These are phyloP conservation scores for Cetraspora pellucida DNA, from an alignment of 192 early-diverging fungal genomes.

Conservation along the genomic window DNA sequence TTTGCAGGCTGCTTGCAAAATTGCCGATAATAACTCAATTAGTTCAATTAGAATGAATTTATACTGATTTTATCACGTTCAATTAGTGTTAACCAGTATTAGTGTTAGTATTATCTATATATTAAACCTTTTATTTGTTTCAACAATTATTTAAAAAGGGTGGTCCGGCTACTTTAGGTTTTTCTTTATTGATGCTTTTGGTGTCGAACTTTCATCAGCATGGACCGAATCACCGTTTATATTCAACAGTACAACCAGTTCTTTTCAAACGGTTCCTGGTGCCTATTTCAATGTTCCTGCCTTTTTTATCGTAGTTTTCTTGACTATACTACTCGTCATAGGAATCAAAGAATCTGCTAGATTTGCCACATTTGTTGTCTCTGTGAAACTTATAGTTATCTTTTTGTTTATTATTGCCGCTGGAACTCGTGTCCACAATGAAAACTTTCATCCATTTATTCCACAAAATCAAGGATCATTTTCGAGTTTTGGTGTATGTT, in stretches of 20 bases:
- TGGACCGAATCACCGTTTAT: conserved; percentile 68
- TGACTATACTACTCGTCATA: conserved; percentile 68
- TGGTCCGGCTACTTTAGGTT: conserved; percentile 82
- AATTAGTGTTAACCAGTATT: background rate
- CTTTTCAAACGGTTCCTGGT: conserved; percentile 33
- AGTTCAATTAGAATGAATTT: too few relatives aligned
- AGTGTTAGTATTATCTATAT: background rate
- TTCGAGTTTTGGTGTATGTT: conserved; percentile 59
- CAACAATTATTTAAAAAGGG: conserved; percentile 45
- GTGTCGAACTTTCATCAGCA: conserved; percentile 45
- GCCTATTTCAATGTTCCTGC: conserved; percentile 77
- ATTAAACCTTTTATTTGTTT: conserved; percentile 11
- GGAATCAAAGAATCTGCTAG: conserved; percentile 76
- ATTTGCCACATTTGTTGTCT: conserved; percentile 73
- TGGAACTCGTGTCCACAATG: conserved; percentile 64
- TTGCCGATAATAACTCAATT: too few relatives aligned
- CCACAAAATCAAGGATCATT: conserved; percentile 61
- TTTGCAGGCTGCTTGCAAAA: too few relatives aligned
- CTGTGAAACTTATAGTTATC: conserved; percentile 72
- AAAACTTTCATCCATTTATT: conserved; percentile 80
- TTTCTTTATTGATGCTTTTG: conserved; percentile 69
- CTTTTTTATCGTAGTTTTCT: conserved; percentile 60
- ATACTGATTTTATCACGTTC: too few relatives aligned
- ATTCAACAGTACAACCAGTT: background rate
- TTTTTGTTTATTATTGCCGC: conserved; percentile 81